These are phyloP conservation scores for Colletotrichum sp. DNA, from an alignment of 2,329 filamentous ascomycete genomes.

Conservation along the genomic window DNA sequence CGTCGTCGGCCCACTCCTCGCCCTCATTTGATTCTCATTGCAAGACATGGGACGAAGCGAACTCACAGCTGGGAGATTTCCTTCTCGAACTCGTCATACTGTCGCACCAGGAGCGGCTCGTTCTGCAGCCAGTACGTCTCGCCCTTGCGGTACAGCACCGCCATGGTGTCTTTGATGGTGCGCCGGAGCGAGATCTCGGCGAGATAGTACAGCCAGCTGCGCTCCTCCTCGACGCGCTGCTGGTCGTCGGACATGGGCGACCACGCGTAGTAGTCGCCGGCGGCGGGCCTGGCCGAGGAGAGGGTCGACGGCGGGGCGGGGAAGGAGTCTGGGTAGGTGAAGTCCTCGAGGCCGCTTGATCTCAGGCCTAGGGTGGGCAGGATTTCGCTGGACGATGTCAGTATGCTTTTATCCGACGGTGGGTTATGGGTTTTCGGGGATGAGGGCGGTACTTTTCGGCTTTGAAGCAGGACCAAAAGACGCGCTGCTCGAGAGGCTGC, in stretches of 20 bases:
- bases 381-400: not conserved
- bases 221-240: slow-evolving; percentile 40
- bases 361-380: not conserved
- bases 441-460: slow-evolving; percentile 23
- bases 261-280: not conserved
- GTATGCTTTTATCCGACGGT: not conserved
- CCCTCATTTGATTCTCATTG: not conserved
- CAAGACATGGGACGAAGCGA: not conserved
- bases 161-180: slow-evolving; percentile 22
- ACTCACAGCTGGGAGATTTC: slow-evolving; percentile 11
- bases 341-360: slow-evolving; percentile 19
- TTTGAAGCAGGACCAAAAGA: slow-evolving; percentile 28
- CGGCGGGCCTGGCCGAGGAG: not conserved
- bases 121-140: slow-evolving; percentile 8
- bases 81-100: slow-evolving; percentile 20
- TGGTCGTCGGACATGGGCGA: not conserved
- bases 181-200: slow-evolving; percentile 57
- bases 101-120: not conserved
- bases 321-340: slow-evolving; percentile 25
- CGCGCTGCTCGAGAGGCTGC: slow-evolving; percentile 5
- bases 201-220: slow-evolving; percentile 56
- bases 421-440: too few relatives aligned
- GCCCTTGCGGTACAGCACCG: slow-evolving; percentile 4
- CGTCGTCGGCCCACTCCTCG: not conserved
- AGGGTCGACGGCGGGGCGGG: slow-evolving; percentile 18